Conservation (phyloP, 768 basidiomycete genomes). For the Hypholoma fasciculare region DNA sequence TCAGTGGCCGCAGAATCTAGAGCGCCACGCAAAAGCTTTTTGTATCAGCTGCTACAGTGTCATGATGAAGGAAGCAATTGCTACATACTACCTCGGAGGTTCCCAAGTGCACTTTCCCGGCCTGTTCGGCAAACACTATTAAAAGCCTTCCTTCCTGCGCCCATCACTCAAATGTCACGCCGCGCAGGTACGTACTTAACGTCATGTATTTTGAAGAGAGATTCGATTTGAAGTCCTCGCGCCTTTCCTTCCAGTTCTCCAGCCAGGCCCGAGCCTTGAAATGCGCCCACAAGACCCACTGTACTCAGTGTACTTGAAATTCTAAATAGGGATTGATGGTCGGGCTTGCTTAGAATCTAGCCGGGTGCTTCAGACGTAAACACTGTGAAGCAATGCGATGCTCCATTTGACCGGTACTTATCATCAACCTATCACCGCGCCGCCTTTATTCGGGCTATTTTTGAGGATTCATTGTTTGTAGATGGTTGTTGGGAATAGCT, state of each 20-base stretch:
- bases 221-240: too few species aligned
- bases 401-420: constrained; percentile 1
- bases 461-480: background rate
- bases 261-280: background rate
- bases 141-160: background rate
- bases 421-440: constrained; percentile 4
- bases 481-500: background rate
- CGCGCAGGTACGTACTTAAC: background rate
- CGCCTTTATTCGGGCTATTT: constrained; percentile 5
- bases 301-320: too few species aligned
- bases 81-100: background rate
- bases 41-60: too few species aligned
- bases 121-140: background rate
- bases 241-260: background rate
- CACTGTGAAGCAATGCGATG: background rate
- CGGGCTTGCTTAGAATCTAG: background rate
- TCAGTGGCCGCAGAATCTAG: too few species aligned
- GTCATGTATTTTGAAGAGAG: too few species aligned
- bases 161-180: background rate
- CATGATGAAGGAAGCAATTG: too few species aligned
- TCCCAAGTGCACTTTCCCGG: background rate
- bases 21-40: too few species aligned
- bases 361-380: background rate
- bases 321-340: background rate
- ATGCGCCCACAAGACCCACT: too few species aligned